A percentile compares a stretch with the other conserved stretches of the same genome.
Evolutionary conservation across 768 basidiomycete genomes (phyloP).

Genomic region (Vararia minispora): DNA sequence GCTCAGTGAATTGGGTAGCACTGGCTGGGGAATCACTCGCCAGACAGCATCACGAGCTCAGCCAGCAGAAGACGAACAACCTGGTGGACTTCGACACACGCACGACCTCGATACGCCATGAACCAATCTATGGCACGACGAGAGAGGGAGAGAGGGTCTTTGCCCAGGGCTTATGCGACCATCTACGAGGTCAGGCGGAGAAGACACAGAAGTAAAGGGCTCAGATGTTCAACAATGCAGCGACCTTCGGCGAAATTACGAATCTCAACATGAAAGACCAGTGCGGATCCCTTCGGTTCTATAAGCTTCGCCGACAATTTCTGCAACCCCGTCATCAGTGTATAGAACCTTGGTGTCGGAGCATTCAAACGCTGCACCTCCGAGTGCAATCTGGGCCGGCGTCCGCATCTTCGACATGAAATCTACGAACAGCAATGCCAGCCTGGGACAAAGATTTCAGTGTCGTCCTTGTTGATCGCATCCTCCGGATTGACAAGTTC

Average conservation of each 20-base stretch:
- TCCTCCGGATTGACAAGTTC: no score
- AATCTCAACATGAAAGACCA: constrained; percentile 86
- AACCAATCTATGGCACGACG: constrained; percentile 99
- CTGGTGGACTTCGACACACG: constrained; percentile 85
- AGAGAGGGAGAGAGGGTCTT: constrained; percentile 76
- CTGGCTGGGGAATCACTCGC: constrained; percentile 86
- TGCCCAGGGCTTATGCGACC: constrained; percentile 80
- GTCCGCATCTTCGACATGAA: no score
- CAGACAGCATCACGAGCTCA: constrained; percentile 86
- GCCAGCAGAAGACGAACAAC: constrained; percentile 89
- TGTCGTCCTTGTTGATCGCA: no score
- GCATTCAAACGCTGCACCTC: no score
- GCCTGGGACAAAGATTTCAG: no score
- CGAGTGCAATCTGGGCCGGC: no score
- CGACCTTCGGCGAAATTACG: constrained; percentile 89
- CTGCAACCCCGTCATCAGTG: constrained; percentile 91
- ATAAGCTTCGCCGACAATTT: constrained; percentile 82
- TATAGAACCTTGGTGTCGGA: constrained; percentile 97
- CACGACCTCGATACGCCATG: constrained; percentile 91
- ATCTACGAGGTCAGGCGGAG: constrained; percentile 66
- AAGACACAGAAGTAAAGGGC: constrained; percentile 86
- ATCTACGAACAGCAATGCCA: no score
- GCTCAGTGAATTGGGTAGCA: constrained; percentile 89
- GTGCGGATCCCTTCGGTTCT: constrained; percentile 80
- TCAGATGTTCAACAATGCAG: constrained; percentile 84